Evolutionary conservation across 2,329 filamentous ascomycete genomes (phyloP), one percentile per base, ranked within the genome.

Genomic region (Fonsecaea nubica): DNA sequence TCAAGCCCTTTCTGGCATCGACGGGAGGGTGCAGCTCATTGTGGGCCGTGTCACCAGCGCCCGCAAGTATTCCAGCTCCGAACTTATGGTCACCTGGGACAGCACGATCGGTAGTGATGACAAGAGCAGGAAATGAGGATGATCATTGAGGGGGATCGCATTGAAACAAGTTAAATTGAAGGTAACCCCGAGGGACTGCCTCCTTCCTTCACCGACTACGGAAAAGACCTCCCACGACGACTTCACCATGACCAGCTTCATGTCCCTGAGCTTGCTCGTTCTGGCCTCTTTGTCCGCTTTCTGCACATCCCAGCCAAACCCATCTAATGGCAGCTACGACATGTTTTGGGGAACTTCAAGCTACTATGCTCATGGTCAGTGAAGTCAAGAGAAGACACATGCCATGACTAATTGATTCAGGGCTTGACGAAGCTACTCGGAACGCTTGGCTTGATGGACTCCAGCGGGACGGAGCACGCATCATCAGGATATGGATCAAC

Each of bases 321-420:
- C 42, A n/a, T 50, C 58, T 9, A 60, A 60, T 52, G 42, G 25
- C 8, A 60, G 42, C 21, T 52, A 60, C 30, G 58, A 60, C 42
- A 60, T 60, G 58, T 60, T 60, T n/a, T 60, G 58, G 58, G 58
- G 58, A n/a, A 60, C 58, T 33, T 60, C 58, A 33, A 60, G 58
- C 18, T 60, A 60, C 6, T 60, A 60, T 52, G 58, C 58, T 10
- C 58, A 60, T 25, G 58, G 58, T 60, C n/a, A 36, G 58, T 60
- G 13, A 48, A 3, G 12, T 33, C 4, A 13, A 33, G 12, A 4
- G 12, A 21, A 42, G 25, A n/a, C 8, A 52, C 18, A 32, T 30
- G 8, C 18, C 25, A 5, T 21, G 15, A 10, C 58, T 52, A 7
- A 60, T 25, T 21, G 18, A 10, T 32, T 12, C 58, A 60, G 58